Conservation (phyloP, 305 asterid genomes). For the Fraxinus sp. region DNA sequence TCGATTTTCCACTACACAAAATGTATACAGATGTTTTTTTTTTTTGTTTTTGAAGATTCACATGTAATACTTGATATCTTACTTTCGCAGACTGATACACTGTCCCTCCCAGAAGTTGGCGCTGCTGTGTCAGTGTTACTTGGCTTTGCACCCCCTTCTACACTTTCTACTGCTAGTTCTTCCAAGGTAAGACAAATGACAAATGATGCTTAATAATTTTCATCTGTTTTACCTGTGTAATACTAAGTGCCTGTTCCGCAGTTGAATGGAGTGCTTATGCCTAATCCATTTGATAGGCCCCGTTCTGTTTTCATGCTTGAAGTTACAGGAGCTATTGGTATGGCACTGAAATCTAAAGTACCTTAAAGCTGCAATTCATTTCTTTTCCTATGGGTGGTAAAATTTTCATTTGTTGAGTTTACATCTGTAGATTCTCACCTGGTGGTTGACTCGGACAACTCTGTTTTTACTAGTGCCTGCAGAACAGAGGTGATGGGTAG, state of each 20-base stretch:
- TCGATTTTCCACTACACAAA: not conserved
- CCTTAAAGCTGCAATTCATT: conserved; percentile 11
- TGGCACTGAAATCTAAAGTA: conserved; percentile 17
- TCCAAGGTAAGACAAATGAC: conserved; percentile 51
- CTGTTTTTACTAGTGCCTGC: conserved; percentile 41
- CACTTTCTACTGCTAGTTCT: conserved; percentile 70
- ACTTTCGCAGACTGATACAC: conserved; percentile 54
- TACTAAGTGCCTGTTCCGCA: conserved; percentile 31
- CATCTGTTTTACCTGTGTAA: not conserved
- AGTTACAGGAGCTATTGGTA: conserved; percentile 77
- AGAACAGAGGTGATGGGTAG: conserved; percentile 53
- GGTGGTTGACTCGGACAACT: conserved; percentile 28
- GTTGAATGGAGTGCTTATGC: conserved; percentile 82
- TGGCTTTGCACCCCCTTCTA: conserved; percentile 71
- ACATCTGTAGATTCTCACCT: conserved; percentile 44
- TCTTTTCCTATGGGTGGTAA: not conserved
- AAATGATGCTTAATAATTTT: not conserved
- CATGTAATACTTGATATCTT: not conserved
- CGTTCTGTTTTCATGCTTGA: conserved; percentile 72
- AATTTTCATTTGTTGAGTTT: conserved; percentile 23
- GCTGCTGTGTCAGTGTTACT: conserved; percentile 86
- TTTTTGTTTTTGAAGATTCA: not conserved
- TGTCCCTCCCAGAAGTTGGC: conserved; percentile 69
- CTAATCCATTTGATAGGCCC: conserved; percentile 92
- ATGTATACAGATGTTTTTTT: not conserved